Percentiles rank a stretch among this genome's conserved stretches.
phyloP scores from a whole-genome alignment of 192 early-diverging fungal species.

The Rhizophagus clarus region DNA sequence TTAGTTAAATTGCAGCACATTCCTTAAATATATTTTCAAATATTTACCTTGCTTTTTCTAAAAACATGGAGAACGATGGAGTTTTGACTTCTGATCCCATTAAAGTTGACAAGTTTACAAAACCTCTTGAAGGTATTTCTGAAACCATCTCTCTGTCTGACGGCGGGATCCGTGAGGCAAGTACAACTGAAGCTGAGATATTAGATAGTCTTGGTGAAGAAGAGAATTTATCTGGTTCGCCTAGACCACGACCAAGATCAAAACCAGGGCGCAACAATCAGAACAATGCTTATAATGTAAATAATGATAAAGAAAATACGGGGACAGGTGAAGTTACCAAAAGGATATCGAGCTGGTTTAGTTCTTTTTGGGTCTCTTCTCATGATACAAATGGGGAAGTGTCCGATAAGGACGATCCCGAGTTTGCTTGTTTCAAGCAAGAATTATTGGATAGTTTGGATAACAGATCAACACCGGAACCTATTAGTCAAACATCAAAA shows the following conservation, averaged over 20 bases:
- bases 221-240: not conserved
- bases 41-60: not conserved
- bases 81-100: not conserved
- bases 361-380: slow-evolving; percentile 26
- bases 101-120: not conserved
- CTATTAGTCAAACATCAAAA: not conserved
- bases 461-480: not conserved
- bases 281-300: not conserved
- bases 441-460: slow-evolving; percentile 20
- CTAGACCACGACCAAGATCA: not conserved
- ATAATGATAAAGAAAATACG: not conserved
- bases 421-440: slow-evolving; percentile 7
- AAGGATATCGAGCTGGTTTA: slow-evolving; percentile 21
- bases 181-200: not conserved
- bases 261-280: not conserved
- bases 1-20: not conserved
- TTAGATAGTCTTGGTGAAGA: not conserved
- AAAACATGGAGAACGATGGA: not conserved
- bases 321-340: slow-evolving; percentile 1
- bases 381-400: not conserved
- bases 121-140: not conserved
- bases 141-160: not conserved
- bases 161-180: slow-evolving; percentile 10
- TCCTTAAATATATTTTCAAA: not conserved
- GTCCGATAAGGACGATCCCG: slow-evolving; percentile 22